A percentile compares a stretch with the other conserved stretches of the same genome.
These are phyloP conservation scores for Erodium chrysanthum DNA, from an alignment of 441 rosid genomes.

Conservation along the genomic window DNA sequence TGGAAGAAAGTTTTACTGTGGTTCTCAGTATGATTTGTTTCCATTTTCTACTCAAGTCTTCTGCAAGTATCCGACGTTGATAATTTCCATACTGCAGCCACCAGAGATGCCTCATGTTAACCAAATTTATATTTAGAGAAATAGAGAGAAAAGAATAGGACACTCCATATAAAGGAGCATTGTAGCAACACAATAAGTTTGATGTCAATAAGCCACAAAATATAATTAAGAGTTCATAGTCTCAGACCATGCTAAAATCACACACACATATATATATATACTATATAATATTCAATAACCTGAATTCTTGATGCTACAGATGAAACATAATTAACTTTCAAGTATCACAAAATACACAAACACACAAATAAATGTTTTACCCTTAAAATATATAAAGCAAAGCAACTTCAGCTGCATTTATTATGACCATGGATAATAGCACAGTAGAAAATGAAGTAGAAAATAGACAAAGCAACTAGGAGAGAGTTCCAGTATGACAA, in stretches of 20 bases:
- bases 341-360: not conserved
- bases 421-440: not conserved
- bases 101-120: not conserved
- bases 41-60: conserved; percentile 83
- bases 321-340: not conserved
- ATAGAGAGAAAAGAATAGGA: not conserved
- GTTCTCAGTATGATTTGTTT: conserved; percentile 45
- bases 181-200: not conserved
- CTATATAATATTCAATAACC: not conserved
- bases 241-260: not conserved
- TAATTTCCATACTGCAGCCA: conserved; percentile 53
- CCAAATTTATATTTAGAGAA: not conserved
- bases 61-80: conserved; percentile 54
- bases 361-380: not conserved
- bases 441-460: not conserved
- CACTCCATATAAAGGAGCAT: not conserved
- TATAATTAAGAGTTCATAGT: too few relatives aligned
- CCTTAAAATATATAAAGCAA: not conserved
- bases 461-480: not conserved
- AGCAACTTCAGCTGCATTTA: not conserved
- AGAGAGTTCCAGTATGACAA: not conserved
- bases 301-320: not conserved
- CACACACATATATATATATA: too few relatives aligned
- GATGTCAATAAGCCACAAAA: not conserved
- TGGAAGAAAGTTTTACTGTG: conserved; percentile 33